These are phyloP conservation scores for Pleurotus djamor DNA, from an alignment of 768 basidiomycete genomes.

Conservation along the genomic window DNA sequence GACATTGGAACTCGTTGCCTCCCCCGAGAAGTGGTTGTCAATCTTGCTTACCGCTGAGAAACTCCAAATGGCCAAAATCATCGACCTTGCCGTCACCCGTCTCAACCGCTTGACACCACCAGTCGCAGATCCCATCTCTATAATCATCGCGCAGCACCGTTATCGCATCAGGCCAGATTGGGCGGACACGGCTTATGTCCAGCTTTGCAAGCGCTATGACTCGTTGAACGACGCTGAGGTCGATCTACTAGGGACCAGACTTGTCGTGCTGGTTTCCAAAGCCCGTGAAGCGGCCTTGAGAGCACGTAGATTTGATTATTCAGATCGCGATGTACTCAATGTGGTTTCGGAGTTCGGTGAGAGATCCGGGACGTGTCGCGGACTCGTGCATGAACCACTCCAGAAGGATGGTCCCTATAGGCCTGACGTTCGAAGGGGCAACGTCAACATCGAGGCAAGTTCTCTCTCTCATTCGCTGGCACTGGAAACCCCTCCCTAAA, in stretches of 20 bases:
- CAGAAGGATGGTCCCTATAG: no score
- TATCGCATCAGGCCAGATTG: neutral
- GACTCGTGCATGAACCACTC: no score
- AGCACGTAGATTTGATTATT: no score
- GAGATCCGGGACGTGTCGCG: no score
- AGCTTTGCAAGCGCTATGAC: constrained; percentile 28
- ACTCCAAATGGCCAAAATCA: neutral
- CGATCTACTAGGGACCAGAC: constrained; percentile 20
- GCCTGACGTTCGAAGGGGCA: no score
- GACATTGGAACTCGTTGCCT: neutral
- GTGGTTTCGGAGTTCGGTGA: no score
- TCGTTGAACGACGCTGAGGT: constrained; percentile 27
- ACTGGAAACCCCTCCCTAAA: no score
- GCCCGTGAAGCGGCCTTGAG: constrained; percentile 5
- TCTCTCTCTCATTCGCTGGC: no score
- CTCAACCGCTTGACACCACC: neutral
- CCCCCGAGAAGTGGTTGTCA: neutral
- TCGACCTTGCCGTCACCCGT: neutral
- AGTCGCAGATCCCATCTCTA: neutral
- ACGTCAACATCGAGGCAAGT: no score
- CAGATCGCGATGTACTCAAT: no score
- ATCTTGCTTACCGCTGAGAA: neutral
- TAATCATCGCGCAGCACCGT: neutral
- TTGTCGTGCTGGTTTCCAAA: constrained; percentile 2
- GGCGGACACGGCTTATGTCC: constrained; percentile 24